Evolutionary conservation across 176 grass and related monocot species (phyloP).

Genomic region (Eleusine coracana): DNA sequence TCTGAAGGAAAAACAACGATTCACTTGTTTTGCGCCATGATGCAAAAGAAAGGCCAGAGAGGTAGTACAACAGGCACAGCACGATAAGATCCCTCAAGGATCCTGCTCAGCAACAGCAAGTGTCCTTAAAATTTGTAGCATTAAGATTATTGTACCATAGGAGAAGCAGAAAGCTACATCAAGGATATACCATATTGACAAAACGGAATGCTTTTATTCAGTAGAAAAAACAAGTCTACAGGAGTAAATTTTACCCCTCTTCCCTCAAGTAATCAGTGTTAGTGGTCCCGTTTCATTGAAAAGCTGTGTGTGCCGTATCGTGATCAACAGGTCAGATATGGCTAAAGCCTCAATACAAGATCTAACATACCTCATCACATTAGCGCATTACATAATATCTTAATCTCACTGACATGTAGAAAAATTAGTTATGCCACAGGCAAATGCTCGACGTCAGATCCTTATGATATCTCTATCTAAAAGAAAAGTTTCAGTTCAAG

Average conservation of each 20-base stretch:
- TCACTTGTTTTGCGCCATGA: conserved; percentile 11
- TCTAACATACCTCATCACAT: conserved; percentile 6
- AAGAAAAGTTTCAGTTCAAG: neutral
- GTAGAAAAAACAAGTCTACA: neutral
- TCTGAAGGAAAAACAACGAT: conserved; percentile 6
- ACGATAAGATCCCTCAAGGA: conserved; percentile 28
- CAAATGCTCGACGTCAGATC: conserved; percentile 24
- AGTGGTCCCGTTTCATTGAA: conserved; percentile 17
- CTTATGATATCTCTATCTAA: neutral
- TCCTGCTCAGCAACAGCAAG: neutral
- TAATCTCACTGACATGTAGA: neutral
- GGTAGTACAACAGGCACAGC: conserved; percentile 8
- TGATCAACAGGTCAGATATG: neutral
- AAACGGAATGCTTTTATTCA: conserved; percentile 3
- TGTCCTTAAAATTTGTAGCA: conserved; percentile 28
- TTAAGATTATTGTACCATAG: conserved; percentile 3
- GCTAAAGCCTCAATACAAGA: conserved; percentile 18
- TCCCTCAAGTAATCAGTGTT: conserved; percentile 7
- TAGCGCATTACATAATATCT: neutral
- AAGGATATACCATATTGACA: conserved; percentile 24
- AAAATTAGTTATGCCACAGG: neutral
- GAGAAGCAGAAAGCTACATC: conserved; percentile 18
- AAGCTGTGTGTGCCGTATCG: conserved; percentile 10
- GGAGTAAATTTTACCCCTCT: neutral
- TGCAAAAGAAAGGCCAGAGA: conserved; percentile 21